Evolutionary conservation across 2,329 filamentous ascomycete genomes (phyloP), one percentile per base, ranked within the genome.

Genomic region (Calycina herbarum): DNA sequence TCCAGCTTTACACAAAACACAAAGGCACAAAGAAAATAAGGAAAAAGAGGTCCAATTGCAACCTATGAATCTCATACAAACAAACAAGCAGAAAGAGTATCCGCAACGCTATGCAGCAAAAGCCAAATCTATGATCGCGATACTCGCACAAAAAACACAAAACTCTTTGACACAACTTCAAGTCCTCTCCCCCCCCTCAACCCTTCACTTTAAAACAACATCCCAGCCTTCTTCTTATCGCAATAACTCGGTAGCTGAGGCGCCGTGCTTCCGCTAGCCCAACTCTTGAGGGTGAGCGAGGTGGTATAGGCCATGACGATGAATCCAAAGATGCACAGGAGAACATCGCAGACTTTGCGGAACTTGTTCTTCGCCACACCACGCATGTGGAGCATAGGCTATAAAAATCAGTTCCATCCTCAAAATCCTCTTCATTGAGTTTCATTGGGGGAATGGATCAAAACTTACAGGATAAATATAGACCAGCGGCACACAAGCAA

Each of bases 401-500:
- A 64, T 24, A 3, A 51, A 1, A 13, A 11, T 51, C 20, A 51
- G 45, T 13, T 6, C 45, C 54, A 58, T 51, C 11, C 60, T 62
- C 70, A 62, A 69, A 68, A 24, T 15, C 20, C 20, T 20, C 20
- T 20, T 20, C 20, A 20, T 20, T 1, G 20, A 20, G 20, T 20
- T 20, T 20, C 20, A 20, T 20, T 20, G 20, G 6, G 54, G 27
- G 35, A 54, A 45, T 27, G 57, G 5, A 15, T 5, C 7, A 10
- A 35, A 6, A 87, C 92, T 85, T 85, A 97, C 94, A 70, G 95
- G 96, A 77, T 99, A 99, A 63, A 99, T 96, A 75, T 96, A 98
- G 68, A 98, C 95, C 65, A 99, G 82, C 57, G 95, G 95, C 72
- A 99, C 95, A 77, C 95, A 99, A 67, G 95, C 95, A 82, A 99